Percentiles rank a stretch among this genome's conserved stretches.
Conservation (phyloP, 306 rosid genomes). For the Pyrus betulifolia region DNA sequence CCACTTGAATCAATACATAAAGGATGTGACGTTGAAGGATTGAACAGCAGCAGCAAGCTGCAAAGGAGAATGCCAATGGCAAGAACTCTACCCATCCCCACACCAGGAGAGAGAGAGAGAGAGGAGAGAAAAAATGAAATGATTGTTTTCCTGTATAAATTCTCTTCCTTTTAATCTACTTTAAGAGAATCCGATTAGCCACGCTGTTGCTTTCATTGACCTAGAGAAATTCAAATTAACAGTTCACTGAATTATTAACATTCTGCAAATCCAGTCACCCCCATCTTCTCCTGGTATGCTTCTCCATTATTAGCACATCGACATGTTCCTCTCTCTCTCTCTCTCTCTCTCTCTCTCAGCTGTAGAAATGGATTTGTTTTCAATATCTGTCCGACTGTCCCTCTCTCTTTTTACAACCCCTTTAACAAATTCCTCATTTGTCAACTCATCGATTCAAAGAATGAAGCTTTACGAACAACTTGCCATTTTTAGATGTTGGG, state of each 20-base stretch:
- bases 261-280: slow-evolving; percentile 12
- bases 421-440: neutral
- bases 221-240: neutral
- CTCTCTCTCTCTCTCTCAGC: slow-evolving; percentile 9
- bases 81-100: slow-evolving; percentile 45
- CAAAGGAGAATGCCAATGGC: slow-evolving; percentile 37
- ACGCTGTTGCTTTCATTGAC: slow-evolving; percentile 6
- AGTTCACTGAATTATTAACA: slow-evolving; percentile 1
- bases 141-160: slow-evolving; percentile 3
- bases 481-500: neutral
- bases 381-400: neutral
- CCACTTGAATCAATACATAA: slow-evolving; percentile 75
- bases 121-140: neutral
- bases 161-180: slow-evolving; percentile 19
- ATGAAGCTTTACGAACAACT: slow-evolving; percentile 8
- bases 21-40: slow-evolving; percentile 58
- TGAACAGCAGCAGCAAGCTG: slow-evolving; percentile 47
- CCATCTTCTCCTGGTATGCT: neutral
- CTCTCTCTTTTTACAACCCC: neutral
- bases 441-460: neutral
- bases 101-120: slow-evolving; percentile 11
- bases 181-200: slow-evolving; percentile 5
- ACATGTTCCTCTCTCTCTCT: neutral
- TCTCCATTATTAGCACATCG: neutral
- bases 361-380: neutral